A percentile compares a stretch with the other conserved stretches of the same genome.
phyloP scores from a whole-genome alignment of 2,329 filamentous ascomycete genomes.

The Ilyonectria destructans region DNA sequence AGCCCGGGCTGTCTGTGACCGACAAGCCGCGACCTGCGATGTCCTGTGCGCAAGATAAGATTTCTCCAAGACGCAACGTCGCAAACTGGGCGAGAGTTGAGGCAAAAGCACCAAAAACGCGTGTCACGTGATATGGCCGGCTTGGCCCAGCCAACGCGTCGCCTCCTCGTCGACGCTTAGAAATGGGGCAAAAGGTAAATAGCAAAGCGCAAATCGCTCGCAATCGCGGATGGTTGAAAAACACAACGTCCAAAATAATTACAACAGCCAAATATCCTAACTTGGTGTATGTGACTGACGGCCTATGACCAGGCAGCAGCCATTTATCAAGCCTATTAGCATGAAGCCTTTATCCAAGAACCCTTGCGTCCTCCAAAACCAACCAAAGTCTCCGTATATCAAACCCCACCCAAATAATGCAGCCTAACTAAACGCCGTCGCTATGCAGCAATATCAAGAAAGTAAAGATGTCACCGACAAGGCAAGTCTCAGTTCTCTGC shows the following conservation, averaged over 20 bases:
- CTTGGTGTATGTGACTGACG: background rate
- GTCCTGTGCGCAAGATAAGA: slow-evolving; percentile 49
- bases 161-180: slow-evolving; percentile 4
- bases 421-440: slow-evolving; percentile 43
- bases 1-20: slow-evolving; percentile 50
- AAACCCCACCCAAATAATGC: slow-evolving; percentile 25
- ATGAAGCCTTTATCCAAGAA: slow-evolving; percentile 7
- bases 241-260: background rate
- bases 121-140: slow-evolving; percentile 43
- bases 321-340: background rate
- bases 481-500: slow-evolving; percentile 19
- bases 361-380: slow-evolving; percentile 14
- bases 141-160: slow-evolving; percentile 39
- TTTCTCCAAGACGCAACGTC: slow-evolving; percentile 48
- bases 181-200: background rate
- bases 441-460: slow-evolving; percentile 40
- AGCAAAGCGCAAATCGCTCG: background rate
- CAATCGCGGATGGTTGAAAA: background rate
- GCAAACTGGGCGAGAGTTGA: slow-evolving; percentile 48
- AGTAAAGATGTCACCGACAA: slow-evolving; percentile 28
- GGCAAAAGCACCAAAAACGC: slow-evolving; percentile 45
- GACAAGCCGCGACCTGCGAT: slow-evolving; percentile 52
- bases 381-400: slow-evolving; percentile 25
- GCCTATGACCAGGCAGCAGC: slow-evolving; percentile 14
- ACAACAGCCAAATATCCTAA: background rate